Evolutionary conservation across 2,329 filamentous ascomycete genomes (phyloP).

Genomic region (Calonectria pauciramosa): DNA sequence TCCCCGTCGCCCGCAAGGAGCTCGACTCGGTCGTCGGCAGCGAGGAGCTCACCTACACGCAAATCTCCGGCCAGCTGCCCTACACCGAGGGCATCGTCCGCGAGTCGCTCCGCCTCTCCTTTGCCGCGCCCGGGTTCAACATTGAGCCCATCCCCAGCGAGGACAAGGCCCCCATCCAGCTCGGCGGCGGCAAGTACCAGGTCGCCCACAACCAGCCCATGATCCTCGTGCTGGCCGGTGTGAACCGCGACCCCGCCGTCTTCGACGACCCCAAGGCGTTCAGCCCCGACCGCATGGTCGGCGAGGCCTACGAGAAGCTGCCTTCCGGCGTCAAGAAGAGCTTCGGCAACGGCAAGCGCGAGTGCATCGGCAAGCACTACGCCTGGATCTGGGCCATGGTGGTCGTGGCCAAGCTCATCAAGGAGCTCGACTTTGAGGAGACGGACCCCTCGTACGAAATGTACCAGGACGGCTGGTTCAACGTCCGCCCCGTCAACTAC

Average conservation of each 20-base stretch:
- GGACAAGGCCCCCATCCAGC: constrained; percentile 60
- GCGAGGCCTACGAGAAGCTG: constrained; percentile 57
- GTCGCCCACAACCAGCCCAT: constrained; percentile 63
- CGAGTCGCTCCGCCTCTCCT: constrained; percentile 68
- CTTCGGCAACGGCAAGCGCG: constrained; percentile 66
- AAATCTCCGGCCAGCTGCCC: constrained; percentile 62
- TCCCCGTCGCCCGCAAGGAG: constrained; percentile 66
- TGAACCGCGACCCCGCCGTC: constrained; percentile 63
- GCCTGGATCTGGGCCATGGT: constrained; percentile 61
- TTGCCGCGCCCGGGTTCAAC: constrained; percentile 68
- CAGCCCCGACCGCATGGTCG: constrained; percentile 64
- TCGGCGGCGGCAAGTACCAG: constrained; percentile 64
- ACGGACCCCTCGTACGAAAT: constrained; percentile 56
- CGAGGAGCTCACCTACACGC: constrained; percentile 59
- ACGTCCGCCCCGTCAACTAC: constrained; percentile 63
- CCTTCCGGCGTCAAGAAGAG: constrained; percentile 63
- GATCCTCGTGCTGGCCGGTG: constrained; percentile 64
- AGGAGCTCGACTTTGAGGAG: constrained; percentile 61
- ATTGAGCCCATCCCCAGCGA: constrained; percentile 60
- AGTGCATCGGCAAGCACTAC: constrained; percentile 66
- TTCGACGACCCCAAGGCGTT: constrained; percentile 63
- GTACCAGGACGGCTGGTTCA: constrained; percentile 66
- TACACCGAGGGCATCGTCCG: constrained; percentile 69
- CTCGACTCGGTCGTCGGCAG: constrained; percentile 65
- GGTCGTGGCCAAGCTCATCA: constrained; percentile 58